Conservation (phyloP, 495 filamentous ascomycete species). For the Aspergillus coremiiformis region DNA sequence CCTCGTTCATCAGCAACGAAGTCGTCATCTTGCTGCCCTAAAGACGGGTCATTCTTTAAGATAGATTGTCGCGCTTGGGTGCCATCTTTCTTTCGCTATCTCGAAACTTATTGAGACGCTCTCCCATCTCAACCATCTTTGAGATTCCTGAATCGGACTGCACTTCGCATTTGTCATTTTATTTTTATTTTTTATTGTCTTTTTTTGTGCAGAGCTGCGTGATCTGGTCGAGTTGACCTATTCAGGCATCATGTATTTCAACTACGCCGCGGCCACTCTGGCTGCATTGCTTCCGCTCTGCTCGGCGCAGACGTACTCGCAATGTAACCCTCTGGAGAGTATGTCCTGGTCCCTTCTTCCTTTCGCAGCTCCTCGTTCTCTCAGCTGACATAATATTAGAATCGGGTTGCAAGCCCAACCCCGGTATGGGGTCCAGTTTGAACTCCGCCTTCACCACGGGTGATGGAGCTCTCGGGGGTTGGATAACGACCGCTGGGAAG, state of each 20-base stretch:
- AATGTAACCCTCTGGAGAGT: constrained; percentile 38
- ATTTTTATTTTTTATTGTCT: too few relatives aligned
- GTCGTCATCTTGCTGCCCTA: background rate
- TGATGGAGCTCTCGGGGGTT: constrained; percentile 42
- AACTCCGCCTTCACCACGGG: constrained; percentile 47
- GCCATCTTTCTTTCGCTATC: background rate
- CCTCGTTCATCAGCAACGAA: constrained; percentile 3
- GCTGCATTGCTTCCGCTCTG: constrained; percentile 29
- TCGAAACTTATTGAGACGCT: background rate
- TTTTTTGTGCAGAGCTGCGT: constrained; percentile 1
- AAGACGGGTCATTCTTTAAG: background rate
- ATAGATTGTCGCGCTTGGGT: background rate
- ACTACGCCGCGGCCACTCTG: constrained; percentile 30
- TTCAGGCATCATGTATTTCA: constrained; percentile 25
- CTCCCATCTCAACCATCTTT: background rate
- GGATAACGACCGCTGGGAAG: constrained; percentile 52
- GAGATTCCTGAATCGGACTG: background rate
- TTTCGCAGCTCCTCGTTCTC: background rate
- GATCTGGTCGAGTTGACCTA: background rate
- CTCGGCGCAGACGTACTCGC: constrained; percentile 41
- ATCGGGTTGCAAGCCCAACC: constrained; percentile 53
- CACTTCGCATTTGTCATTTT: constrained; percentile 2
- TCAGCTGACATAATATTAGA: background rate
- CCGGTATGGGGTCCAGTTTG: constrained; percentile 50
- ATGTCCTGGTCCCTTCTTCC: constrained; percentile 6